Evolutionary conservation across 2,329 filamentous ascomycete genomes (phyloP), one percentile per base, ranked within the genome.

Genomic region (Colletotrichum zoysiae): DNA sequence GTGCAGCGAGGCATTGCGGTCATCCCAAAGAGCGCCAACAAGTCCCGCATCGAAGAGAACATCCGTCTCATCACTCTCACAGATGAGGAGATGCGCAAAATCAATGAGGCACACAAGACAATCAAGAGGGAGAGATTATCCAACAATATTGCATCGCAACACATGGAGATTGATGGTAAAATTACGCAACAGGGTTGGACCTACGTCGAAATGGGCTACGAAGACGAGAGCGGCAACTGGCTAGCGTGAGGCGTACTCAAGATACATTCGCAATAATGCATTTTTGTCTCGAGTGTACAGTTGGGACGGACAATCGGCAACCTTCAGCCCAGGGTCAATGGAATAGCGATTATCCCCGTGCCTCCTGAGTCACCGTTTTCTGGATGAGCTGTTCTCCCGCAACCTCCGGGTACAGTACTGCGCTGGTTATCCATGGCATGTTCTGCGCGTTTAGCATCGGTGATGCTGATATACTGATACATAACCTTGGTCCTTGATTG

Each of bases 221-320:
- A 78, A 64, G 75, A 78, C 51, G 76, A 77, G 56, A 23, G 77
- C 18, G 77, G 77, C 23, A 76, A 78, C 40, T 78, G 77, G 76
- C 35, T 78, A 42, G 61, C 59, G 3, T 76, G 55, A 72, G 38
- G 11, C 30, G 30, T 30, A 30, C 30, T 0, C 30, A 30, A 30
- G 2, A 30, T 30, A 3, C 30, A 53, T 26, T 33, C 6, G 11
- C 16, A 33, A 30, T 2, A 5, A 33, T 16, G 2, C 14, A 20
- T 3, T 53, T 14, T 23, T 23, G 5, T 12, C 46, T 12, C 6
- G 11, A 38, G 30, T 6, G 9, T 9, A 14, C 20, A 23, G 23
- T 16, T 18, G 23, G 14, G 6, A 30, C 14, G 16, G 2, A 4
- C 16, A 55, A 18, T 6, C n/a, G 30, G 26, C 11, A 20, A 35